Evolutionary conservation across 2,329 filamentous ascomycete species (phyloP).

Genomic region (Cryoendolithus antarcticus): DNA sequence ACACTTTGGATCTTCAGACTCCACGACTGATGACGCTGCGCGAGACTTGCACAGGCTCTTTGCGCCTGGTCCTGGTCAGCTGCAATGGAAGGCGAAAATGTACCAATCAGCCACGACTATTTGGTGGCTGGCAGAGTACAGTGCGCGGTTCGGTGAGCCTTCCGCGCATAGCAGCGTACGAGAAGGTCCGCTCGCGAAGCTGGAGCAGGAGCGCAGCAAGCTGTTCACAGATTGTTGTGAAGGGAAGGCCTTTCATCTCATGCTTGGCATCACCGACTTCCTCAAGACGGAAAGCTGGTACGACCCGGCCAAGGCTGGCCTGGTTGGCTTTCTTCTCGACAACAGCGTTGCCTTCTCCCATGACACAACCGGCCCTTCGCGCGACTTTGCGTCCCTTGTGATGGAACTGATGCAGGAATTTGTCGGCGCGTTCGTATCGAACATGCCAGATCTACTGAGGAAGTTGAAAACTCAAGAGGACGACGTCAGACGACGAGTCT

Average conservation of each 20-base stretch:
- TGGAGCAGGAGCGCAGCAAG: conserved; percentile 50
- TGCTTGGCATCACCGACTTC: conserved; percentile 73
- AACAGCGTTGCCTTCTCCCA: conserved; percentile 59
- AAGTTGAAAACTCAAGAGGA: conserved; percentile 82
- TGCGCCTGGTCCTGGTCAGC: conserved; percentile 52
- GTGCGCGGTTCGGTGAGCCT: conserved; percentile 50
- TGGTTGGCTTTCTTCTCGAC: conserved; percentile 71
- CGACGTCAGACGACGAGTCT: conserved; percentile 52
- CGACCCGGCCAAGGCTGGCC: conserved; percentile 69
- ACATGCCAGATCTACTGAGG: conserved; percentile 84
- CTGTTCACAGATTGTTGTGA: conserved; percentile 60
- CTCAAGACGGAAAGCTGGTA: conserved; percentile 73
- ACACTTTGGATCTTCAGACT: conserved; percentile 66
- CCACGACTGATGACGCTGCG: conserved; percentile 55
- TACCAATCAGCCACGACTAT: conserved; percentile 67
- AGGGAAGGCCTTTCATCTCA: conserved; percentile 84
- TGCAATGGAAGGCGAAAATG: conserved; percentile 59
- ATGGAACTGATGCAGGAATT: conserved; percentile 79
- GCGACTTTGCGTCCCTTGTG: conserved; percentile 58
- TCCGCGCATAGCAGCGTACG: conserved; percentile 1
- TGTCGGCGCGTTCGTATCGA: conserved; percentile 84
- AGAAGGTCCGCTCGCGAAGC: conserved; percentile 26
- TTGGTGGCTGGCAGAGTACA: conserved; percentile 91
- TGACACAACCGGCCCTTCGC: conserved; percentile 55
- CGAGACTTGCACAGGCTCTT: conserved; percentile 58